Conservation (phyloP, 208 protist genomes). For the Naegleria gruberi region DNA sequence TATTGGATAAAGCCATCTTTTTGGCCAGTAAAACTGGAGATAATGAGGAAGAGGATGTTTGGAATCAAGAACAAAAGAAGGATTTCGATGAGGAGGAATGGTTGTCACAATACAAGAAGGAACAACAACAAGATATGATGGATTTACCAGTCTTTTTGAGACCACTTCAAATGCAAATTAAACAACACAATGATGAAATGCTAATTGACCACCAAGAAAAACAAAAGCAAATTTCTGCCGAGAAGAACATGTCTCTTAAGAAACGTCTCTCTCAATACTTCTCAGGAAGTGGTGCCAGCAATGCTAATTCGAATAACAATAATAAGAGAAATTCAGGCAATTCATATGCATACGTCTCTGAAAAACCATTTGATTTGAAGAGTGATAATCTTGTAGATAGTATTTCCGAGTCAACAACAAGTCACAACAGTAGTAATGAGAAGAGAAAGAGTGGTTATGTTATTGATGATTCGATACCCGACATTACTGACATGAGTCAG, state of each 20-base stretch:
- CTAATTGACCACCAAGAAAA: neutral
- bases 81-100: neutral
- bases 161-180: neutral
- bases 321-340: neutral
- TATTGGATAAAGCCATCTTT: neutral
- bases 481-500: neutral
- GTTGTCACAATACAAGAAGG: neutral
- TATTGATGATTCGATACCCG: neutral
- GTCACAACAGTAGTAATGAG: neutral
- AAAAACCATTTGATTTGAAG: no score
- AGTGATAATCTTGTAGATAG: no score
- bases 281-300: neutral
- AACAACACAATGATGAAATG: neutral
- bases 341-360: no score
- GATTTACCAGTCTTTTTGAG: neutral
- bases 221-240: neutral
- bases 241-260: neutral
- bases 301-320: neutral
- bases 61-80: neutral
- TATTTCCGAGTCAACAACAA: no score
- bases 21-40: neutral
- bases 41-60: neutral
- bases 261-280: neutral
- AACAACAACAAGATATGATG: neutral
- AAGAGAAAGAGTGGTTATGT: neutral